phyloP scores from a whole-genome alignment of 2,329 filamentous ascomycete genomes.

The Fusarium sp. region DNA sequence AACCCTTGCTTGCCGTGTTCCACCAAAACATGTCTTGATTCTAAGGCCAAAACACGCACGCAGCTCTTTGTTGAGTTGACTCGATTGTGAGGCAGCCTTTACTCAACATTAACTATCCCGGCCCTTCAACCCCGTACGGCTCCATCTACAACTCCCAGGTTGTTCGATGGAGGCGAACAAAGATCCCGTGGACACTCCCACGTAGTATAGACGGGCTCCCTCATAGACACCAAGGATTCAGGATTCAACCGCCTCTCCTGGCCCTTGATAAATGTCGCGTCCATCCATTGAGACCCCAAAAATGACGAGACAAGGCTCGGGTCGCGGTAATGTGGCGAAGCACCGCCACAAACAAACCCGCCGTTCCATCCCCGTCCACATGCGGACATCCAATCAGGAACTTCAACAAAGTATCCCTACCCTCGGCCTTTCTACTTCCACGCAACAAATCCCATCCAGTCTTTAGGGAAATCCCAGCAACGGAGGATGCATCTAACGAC shows the following conservation, averaged over 20 bases:
- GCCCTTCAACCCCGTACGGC: conserved; percentile 4
- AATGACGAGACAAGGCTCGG: conserved; percentile 30
- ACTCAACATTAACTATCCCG: conserved; percentile 12
- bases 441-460: conserved; percentile 23
- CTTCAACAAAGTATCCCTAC: neutral
- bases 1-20: neutral
- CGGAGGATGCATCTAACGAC: conserved; percentile 7
- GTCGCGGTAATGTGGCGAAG: conserved; percentile 34
- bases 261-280: conserved; percentile 10
- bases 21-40: neutral
- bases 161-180: conserved; percentile 13
- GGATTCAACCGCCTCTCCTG: neutral
- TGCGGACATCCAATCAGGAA: conserved; percentile 15
- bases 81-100: conserved; percentile 12
- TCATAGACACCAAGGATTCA: conserved; percentile 16
- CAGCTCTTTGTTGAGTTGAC: neutral
- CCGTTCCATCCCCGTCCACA: neutral
- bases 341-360: conserved; percentile 37
- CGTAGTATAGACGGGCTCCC: conserved; percentile 21
- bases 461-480: conserved; percentile 11
- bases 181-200: conserved; percentile 16
- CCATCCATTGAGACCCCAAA: conserved; percentile 12
- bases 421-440: conserved; percentile 24
- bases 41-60: neutral
- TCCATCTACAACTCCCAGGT: conserved; percentile 17